Evolutionary conservation across 176 grass and related monocot species (phyloP).

Genomic region (Carex cristatella): DNA sequence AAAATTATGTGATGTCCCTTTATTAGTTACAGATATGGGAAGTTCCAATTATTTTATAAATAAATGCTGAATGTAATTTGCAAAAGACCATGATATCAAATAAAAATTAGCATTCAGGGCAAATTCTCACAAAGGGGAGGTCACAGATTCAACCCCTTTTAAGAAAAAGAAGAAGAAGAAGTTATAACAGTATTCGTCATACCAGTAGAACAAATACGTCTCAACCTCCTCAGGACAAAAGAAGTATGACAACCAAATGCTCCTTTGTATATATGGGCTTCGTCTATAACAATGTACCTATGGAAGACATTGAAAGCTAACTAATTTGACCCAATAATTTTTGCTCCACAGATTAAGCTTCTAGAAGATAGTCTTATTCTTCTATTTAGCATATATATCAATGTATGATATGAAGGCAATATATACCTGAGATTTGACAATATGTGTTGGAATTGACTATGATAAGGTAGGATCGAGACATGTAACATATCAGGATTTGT

Average conservation of each 20-base stretch:
- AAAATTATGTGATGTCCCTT: background rate
- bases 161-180: background rate
- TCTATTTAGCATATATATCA: slow-evolving; percentile 5
- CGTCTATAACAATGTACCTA: slow-evolving; percentile 97
- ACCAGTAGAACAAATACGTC: slow-evolving; percentile 85
- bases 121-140: background rate
- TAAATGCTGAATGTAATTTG: background rate
- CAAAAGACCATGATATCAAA: background rate
- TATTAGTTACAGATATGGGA: background rate
- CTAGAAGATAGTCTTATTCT: background rate
- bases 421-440: slow-evolving; percentile 80
- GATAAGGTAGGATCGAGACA: slow-evolving; percentile 62
- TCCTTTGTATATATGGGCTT: slow-evolving; percentile 96
- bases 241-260: slow-evolving; percentile 96
- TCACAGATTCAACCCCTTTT: background rate
- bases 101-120: background rate
- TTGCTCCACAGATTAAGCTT: background rate
- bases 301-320: slow-evolving; percentile 21
- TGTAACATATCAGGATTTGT: slow-evolving; percentile 99
- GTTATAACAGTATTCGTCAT: slow-evolving; percentile 12
- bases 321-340: background rate
- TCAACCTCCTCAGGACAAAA: slow-evolving; percentile 84
- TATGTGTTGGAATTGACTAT: slow-evolving; percentile 53
- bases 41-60: background rate
- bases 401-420: slow-evolving; percentile 4